Conservation (phyloP, 371 early-diverging fungal species). For the Conidiobolus incongruus region DNA sequence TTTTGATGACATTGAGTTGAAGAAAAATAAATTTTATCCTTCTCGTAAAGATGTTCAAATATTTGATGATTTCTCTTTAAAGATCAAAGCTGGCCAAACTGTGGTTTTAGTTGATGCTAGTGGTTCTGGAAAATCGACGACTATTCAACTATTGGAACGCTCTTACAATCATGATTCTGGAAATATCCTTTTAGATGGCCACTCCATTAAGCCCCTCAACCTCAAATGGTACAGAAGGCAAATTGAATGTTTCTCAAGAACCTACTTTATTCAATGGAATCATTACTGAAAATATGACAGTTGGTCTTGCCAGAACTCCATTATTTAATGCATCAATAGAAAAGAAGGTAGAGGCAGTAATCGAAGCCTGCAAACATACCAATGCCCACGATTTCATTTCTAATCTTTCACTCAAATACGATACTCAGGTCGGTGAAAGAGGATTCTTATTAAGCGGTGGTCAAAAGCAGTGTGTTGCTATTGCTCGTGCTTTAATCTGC, state of each 20-base stretch:
- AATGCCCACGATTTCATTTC: constrained; percentile 54
- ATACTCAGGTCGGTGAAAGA: constrained; percentile 58
- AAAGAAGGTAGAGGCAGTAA: constrained; percentile 12
- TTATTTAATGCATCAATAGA: constrained; percentile 8
- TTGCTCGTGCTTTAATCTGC: constrained; percentile 51
- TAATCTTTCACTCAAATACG: constrained; percentile 38
- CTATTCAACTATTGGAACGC: constrained; percentile 66
- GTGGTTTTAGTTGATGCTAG: constrained; percentile 62
- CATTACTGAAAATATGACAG: constrained; percentile 53
- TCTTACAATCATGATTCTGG: constrained; percentile 66
- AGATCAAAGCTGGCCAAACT: constrained; percentile 43
- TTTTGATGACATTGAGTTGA: constrained; percentile 41
- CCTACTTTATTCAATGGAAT: constrained; percentile 71
- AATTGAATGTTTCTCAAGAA: constrained; percentile 71
- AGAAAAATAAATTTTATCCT: constrained; percentile 55
- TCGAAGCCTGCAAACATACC: constrained; percentile 30
- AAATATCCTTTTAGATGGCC: constrained; percentile 40
- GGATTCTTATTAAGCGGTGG: constrained; percentile 44
- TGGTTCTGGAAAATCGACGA: constrained; percentile 86
- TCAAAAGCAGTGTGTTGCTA: constrained; percentile 27
- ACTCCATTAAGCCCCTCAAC: constrained; percentile 35
- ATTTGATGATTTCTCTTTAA: constrained; percentile 28
- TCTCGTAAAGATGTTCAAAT: constrained; percentile 46
- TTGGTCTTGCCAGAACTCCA: constrained; percentile 20
- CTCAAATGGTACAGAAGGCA: constrained; percentile 42